Evolutionary conservation across 176 grass and related monocot genomes (phyloP).

Genomic region (Cenchrus purpureus): DNA sequence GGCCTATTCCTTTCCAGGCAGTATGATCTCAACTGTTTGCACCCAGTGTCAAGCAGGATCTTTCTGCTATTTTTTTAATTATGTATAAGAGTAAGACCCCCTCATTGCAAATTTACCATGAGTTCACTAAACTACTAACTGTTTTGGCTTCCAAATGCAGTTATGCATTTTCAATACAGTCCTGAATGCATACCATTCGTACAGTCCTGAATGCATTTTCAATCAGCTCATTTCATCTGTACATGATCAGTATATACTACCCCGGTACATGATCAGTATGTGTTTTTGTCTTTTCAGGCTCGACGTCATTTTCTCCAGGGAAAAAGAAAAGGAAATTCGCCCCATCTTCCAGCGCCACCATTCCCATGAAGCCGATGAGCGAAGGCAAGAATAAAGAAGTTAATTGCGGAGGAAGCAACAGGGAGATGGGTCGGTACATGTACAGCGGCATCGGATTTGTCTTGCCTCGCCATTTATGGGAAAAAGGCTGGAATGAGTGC

Average conservation of each 20-base stretch:
- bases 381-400: constrained; percentile 99
- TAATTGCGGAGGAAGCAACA: constrained; percentile 85
- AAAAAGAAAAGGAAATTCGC: constrained; percentile 19
- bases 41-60: neutral
- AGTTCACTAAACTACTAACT: neutral
- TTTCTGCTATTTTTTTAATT: neutral
- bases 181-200: neutral
- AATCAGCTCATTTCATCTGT: neutral
- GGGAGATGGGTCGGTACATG: constrained; percentile 40
- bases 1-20: neutral
- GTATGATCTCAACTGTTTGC: neutral
- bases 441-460: constrained; percentile 58
- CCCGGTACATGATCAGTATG: neutral
- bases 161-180: too few relatives aligned
- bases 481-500: constrained; percentile 76
- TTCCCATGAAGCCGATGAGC: constrained; percentile 33
- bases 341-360: constrained; percentile 28
- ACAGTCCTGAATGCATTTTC: neutral
- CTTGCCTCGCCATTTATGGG: constrained; percentile 54
- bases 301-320: constrained; percentile 29
- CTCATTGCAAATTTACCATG: neutral
- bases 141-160: neutral
- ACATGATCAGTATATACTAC: neutral
- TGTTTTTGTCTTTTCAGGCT: constrained; percentile 34
- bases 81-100: neutral